phyloP scores from a whole-genome alignment of 1,284 basidiomycete genomes.

The Rhodotorula sp. region DNA sequence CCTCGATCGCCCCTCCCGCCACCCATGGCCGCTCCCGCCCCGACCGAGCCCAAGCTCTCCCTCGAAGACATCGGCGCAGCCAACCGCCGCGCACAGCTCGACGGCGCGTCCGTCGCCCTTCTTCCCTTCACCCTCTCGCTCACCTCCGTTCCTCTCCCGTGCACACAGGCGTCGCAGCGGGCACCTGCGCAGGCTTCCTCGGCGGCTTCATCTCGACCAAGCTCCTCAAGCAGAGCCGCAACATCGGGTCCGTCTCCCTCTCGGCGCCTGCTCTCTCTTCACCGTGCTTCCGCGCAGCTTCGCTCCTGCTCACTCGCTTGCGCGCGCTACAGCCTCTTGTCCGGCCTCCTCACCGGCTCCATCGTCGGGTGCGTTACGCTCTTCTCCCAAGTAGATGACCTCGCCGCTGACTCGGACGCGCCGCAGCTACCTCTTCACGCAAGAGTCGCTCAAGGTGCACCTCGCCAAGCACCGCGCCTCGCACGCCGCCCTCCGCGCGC shows the following conservation, averaged over 20 bases:
- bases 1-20: not conserved
- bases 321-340: not conserved
- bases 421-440: conserved; percentile 33
- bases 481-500: conserved; percentile 1
- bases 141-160: not conserved
- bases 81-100: conserved; percentile 29
- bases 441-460: conserved; percentile 32
- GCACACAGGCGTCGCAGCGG: conserved; percentile 23
- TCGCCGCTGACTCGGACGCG: not conserved
- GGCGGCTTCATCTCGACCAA: conserved; percentile 20
- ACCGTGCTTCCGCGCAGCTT: not conserved
- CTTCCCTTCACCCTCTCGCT: not conserved
- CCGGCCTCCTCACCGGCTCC: conserved; percentile 7
- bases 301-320: not conserved
- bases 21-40: not conserved
- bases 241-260: conserved; percentile 11
- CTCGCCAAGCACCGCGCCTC: conserved; percentile 22
- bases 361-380: conserved; percentile 7
- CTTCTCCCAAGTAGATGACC: no score
- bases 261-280: no score
- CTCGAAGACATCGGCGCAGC: conserved; percentile 29
- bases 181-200: conserved; percentile 33
- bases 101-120: conserved; percentile 15
- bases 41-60: not conserved
- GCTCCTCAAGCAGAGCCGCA: conserved; percentile 25